phyloP scores from a whole-genome alignment of 768 basidiomycete genomes.

The Mycena epipterygia region DNA sequence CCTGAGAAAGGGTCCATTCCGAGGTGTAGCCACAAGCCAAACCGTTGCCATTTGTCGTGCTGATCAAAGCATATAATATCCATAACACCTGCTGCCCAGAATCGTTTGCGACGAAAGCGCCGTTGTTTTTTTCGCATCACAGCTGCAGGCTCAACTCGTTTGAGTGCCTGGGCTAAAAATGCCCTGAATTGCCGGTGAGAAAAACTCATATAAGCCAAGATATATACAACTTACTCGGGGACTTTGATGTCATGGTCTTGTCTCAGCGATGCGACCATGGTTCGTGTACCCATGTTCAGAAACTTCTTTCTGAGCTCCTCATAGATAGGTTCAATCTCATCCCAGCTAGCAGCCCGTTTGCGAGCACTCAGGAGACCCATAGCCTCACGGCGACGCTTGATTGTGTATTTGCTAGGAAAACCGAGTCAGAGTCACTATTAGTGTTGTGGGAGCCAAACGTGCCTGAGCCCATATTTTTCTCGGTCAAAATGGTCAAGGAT shows the following conservation, averaged over 20 bases:
- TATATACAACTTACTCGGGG: constrained; percentile 28
- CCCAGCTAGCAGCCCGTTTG: background rate
- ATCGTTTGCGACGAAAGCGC: constrained; percentile 44
- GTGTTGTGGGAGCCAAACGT: background rate
- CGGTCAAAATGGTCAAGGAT: background rate
- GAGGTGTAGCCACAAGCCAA: constrained; percentile 48
- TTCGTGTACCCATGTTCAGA: constrained; percentile 37
- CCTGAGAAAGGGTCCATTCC: constrained; percentile 54
- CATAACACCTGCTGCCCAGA: constrained; percentile 57
- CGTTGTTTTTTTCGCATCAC: constrained; percentile 32
- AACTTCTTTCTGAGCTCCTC: constrained; percentile 1
- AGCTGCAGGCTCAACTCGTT: constrained; percentile 31
- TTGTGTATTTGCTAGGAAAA: background rate
- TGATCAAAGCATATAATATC: constrained; percentile 55
- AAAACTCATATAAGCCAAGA: background rate
- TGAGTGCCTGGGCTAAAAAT: background rate
- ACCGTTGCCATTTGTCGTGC: constrained; percentile 60
- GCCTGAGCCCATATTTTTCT: background rate
- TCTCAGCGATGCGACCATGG: constrained; percentile 28
- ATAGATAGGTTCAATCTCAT: background rate
- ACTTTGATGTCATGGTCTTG: constrained; percentile 36
- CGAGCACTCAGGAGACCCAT: background rate
- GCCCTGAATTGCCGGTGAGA: no score
- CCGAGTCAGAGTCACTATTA: background rate
- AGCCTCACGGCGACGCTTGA: background rate